Conservation (phyloP, 331 rosid species). For the Quercus lobata region DNA sequence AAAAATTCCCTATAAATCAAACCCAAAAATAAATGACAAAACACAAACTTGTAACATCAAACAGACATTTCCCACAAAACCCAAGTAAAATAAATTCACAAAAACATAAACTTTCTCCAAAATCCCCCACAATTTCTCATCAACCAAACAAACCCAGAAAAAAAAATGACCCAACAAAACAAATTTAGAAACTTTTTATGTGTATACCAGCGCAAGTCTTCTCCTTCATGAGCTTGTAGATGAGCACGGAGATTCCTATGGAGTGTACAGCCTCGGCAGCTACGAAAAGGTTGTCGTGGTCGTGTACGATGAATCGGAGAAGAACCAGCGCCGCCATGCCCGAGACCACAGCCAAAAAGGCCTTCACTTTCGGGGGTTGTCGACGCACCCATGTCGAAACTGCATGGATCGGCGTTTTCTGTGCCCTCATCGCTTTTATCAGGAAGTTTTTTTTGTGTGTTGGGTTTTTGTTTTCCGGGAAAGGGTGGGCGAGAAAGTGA, state of each 20-base stretch:
- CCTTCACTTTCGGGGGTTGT: slow-evolving; percentile 90
- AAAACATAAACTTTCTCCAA: neutral
- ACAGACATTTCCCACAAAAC: neutral
- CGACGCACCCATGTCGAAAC: slow-evolving; percentile 67
- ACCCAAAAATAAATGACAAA: neutral
- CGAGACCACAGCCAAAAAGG: slow-evolving; percentile 72
- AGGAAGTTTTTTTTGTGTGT: neutral
- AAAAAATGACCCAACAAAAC: neutral
- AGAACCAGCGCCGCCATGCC: slow-evolving; percentile 78
- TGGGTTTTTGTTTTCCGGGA: slow-evolving; percentile 14
- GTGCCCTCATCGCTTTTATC: slow-evolving; percentile 37
- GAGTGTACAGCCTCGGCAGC: slow-evolving; percentile 95
- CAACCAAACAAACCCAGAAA: neutral
- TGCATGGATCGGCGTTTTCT: slow-evolving; percentile 53
- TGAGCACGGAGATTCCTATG: slow-evolving; percentile 78
- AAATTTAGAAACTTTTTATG: neutral
- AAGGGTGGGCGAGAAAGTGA: slow-evolving; percentile 11
- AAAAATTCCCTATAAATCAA: neutral
- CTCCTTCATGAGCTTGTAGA: slow-evolving; percentile 87
- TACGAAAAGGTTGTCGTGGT: slow-evolving; percentile 86
- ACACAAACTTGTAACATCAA: neutral
- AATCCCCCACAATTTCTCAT: neutral
- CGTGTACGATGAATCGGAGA: slow-evolving; percentile 79
- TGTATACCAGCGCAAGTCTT: slow-evolving; percentile 76
- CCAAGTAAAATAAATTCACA: neutral